Conservation (phyloP, 1,139 yeast species). For the Nakaseomyces nivariensis region DNA sequence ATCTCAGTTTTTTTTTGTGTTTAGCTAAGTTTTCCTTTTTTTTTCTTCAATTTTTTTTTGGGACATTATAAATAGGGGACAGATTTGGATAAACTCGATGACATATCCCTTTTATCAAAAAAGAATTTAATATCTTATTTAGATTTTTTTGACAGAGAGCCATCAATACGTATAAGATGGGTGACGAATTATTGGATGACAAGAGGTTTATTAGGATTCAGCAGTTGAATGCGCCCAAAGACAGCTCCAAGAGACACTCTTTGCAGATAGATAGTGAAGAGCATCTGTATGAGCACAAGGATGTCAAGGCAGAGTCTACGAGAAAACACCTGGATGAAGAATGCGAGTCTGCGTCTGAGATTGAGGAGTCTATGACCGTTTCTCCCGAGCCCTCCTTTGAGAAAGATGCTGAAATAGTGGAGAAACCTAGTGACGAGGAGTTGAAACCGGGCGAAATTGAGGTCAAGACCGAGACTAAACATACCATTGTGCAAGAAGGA, state of each 20-base stretch:
- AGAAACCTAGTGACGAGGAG: not conserved
- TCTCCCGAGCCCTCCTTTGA: conserved; percentile 2
- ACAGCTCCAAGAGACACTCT: conserved; percentile 9
- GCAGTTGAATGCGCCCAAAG: conserved; percentile 10
- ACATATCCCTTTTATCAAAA: too few species aligned
- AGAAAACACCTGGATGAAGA: not conserved
- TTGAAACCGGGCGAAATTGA: not conserved
- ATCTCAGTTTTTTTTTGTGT: too few species aligned
- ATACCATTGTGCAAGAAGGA: conserved; percentile 2
- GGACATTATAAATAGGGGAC: too few species aligned
- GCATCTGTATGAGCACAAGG: conserved; percentile 9
- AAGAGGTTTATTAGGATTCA: conserved; percentile 14
- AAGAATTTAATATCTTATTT: too few species aligned
- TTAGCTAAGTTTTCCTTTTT: too few species aligned
- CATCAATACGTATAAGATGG: conserved; percentile 5
- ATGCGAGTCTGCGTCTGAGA: not conserved
- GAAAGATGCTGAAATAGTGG: not conserved
- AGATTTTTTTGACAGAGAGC: too few species aligned
- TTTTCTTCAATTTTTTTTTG: too few species aligned
- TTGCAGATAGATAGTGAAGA: conserved; percentile 19
- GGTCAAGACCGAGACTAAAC: not conserved
- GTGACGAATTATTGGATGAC: conserved; percentile 10
- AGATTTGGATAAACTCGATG: too few species aligned
- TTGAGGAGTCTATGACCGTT: not conserved
- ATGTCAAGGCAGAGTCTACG: not conserved